Base-by-base conservation (phyloP, 2,329 filamentous ascomycete species). In the Aspergillus aculeatinus region DNA sequence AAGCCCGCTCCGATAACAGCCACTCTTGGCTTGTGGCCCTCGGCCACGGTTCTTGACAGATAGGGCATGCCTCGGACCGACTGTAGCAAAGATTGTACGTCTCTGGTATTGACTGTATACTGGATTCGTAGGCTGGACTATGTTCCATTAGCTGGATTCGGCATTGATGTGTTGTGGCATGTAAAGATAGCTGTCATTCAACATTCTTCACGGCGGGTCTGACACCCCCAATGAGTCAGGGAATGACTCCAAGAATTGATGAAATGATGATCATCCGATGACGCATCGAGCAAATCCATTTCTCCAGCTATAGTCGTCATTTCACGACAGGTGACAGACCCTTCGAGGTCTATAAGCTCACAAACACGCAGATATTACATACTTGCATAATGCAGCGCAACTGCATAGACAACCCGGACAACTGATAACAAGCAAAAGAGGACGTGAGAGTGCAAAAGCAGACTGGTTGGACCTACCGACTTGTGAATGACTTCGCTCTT, bases 1-100 rank as follows among this genome's bases (percentile, higher is more conserved):
- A 88, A 75, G 11, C 86, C 86, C 42, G 85, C 85, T 19, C 86
- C 86, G 10, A 88, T 78, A 27, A 88, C 75, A 48, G 84, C 83
- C n/a, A 88, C 76, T 61, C 81, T 80, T 6, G 80, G 81, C 49
- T 69, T 74, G 56, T 73, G 76, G 27, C 71, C 73, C 71, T 74
- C 76, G n/a, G 65, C 60, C 51, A 53, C 48, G 4, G 54, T 29
- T 16, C 25, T 25, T 53, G 25, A 14, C 42, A 35, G 23, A 54
- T 10, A 27, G 39, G 49, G 31, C 4, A 25, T 42, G 10, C 48
- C 29, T 57, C 19, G 10, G n/a, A 23, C 14, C 23, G 49, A 55
- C 11, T 25, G 53, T 7, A 48, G 39, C 42, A 52, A 52, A 19
- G 49, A 44, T 25, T 47, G 27, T 11, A 48, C 42, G 42, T 48